phyloP scores from a whole-genome alignment of 169 alveolate species.

The Plasmodium vinckei region DNA sequence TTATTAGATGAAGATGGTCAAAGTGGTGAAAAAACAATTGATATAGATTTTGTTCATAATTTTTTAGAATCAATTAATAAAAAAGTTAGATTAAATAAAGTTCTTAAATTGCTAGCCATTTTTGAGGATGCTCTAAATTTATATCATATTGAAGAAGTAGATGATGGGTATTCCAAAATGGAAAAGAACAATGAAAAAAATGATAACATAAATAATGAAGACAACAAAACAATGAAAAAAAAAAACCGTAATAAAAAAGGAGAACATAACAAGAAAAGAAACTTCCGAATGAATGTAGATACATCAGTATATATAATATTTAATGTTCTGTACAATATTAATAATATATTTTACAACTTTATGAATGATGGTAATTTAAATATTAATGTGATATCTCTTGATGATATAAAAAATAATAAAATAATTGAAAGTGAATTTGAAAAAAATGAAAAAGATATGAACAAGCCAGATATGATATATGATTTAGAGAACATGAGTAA shows the following conservation, averaged over 20 bases:
- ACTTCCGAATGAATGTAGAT: slow-evolving; percentile 44
- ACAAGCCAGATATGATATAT: neutral
- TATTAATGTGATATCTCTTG: slow-evolving; percentile 13
- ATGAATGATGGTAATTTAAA: slow-evolving; percentile 39
- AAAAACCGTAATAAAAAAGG: slow-evolving; percentile 16
- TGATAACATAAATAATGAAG: neutral
- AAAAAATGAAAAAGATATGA: neutral
- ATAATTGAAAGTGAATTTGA: slow-evolving; percentile 8
- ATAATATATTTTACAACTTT: slow-evolving; percentile 33
- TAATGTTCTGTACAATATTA: slow-evolving; percentile 51
- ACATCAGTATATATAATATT: slow-evolving; percentile 50
- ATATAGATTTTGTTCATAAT: slow-evolving; percentile 18
- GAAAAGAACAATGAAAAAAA: no score
- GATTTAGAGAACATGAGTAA: slow-evolving; percentile 24
- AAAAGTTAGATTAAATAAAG: slow-evolving; percentile 31
- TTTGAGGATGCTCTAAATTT: slow-evolving; percentile 43
- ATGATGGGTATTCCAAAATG: slow-evolving; percentile 8
- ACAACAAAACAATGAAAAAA: neutral
- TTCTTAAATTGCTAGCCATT: slow-evolving; percentile 35
- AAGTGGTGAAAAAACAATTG: slow-evolving; percentile 4
- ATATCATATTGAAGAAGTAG: slow-evolving; percentile 27
- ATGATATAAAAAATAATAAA: slow-evolving; percentile 33
- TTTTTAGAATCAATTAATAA: slow-evolving; percentile 24
- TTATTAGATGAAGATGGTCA: slow-evolving; percentile 4
- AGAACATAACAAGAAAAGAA: slow-evolving; percentile 10